Percentiles rank a stretch among this genome's conserved stretches.
Conservation (phyloP, 2,329 filamentous ascomycete species). For the Teratosphaeria zuluensis region DNA sequence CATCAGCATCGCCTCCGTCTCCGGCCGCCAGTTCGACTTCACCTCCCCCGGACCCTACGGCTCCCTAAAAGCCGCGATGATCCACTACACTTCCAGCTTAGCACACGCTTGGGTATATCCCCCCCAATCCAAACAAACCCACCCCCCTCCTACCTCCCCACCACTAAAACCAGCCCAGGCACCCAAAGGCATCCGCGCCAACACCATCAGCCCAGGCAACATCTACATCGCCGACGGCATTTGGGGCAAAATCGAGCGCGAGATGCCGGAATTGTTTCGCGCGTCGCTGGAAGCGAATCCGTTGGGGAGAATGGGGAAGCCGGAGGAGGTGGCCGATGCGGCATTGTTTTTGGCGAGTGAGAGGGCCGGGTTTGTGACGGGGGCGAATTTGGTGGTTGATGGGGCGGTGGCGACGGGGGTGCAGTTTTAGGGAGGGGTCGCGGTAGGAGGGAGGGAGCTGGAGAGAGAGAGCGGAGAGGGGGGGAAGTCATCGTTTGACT, state of each 20-base stretch:
- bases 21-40: conserved; percentile 29
- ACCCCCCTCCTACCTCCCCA: no score
- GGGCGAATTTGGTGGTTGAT: conserved; percentile 23
- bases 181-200: conserved; percentile 27
- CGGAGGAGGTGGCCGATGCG: conserved; percentile 42
- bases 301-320: conserved; percentile 37
- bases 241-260: conserved; percentile 31
- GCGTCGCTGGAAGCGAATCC: conserved; percentile 34
- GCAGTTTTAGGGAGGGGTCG: conserved; percentile 19
- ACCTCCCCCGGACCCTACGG: conserved; percentile 29
- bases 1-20: conserved; percentile 28
- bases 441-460: no score
- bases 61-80: conserved; percentile 25
- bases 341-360: conserved; percentile 30
- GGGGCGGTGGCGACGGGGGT: conserved; percentile 20
- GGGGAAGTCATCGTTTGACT: no score
- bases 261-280: conserved; percentile 39
- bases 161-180: conserved; percentile 14
- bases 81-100: conserved; percentile 29
- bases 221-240: conserved; percentile 29
- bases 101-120: conserved; percentile 12
- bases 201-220: conserved; percentile 27
- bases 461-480: no score
- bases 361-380: conserved; percentile 20
- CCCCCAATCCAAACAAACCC: no score